Evolutionary conservation across 1,284 basidiomycete species (phyloP), one percentile per base, ranked within the genome.

Genomic region (Malassezia slooffiae): DNA sequence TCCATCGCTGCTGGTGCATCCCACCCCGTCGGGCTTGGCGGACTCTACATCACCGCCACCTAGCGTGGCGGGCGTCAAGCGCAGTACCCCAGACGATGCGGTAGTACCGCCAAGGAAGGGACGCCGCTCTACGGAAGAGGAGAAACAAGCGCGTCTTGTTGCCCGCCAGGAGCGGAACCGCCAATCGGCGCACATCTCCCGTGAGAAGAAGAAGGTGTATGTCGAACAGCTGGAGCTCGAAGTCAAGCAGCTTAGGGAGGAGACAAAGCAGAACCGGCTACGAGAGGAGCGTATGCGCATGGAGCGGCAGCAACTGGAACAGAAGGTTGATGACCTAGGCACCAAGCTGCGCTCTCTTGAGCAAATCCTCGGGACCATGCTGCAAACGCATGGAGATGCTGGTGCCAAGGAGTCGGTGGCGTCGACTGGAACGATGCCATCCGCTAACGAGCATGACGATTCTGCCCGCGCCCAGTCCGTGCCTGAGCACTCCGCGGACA

Each of bases 121-220:
- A 11, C 20, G 20, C 13, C 26, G 37, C 7, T 31, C 38, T 4
- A 17, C 50, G 34, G 61, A 64, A 37, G 60, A 62, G 29, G 65
- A 55, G 37, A 60, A 62, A 38, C 53, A 50, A 23, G 57, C 60
- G 24, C 53, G 63, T n/a, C 52, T 62, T 28, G 54, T 60, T 37
- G 65, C 65, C 22, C 51, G 65, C 15, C 63, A 66, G 34, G 58
- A 57, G n/a, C 56, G 65, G 11, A 68, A 68, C 43, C 57, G 65
- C 30, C 57, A 59, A 35, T 63, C 62, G 15, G 65, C 65, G 10
- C 65, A 68, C 33, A 53, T 60, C 36, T 62, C 59, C 39, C 53
- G 65, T 19, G 58, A 68, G 37, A 57, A 60, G 38, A 66, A 66
- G 43, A 68, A 67, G 48, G 58, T 54, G 1, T 54, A 65, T 37